Evolutionary conservation across 352 stramenopile species (phyloP).

Genomic region (Pythium monospermum): DNA sequence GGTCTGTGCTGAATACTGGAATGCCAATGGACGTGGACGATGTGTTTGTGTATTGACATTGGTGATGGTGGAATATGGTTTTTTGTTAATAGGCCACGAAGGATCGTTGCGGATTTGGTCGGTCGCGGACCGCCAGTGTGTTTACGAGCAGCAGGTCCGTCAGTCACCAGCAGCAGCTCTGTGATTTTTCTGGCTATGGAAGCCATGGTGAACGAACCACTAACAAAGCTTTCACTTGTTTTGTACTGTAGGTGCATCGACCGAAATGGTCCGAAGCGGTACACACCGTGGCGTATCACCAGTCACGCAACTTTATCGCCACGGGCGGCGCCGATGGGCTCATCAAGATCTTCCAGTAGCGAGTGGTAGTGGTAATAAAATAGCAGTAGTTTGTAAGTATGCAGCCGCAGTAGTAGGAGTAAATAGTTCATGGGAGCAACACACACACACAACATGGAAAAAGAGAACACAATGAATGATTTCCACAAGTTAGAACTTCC

Average conservation of each 20-base stretch:
- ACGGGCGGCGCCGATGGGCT: constrained; percentile 74
- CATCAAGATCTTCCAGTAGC: constrained; percentile 86
- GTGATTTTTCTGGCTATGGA: not conserved
- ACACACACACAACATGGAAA: constrained; percentile 2
- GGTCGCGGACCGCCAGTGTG: constrained; percentile 72
- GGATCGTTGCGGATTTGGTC: constrained; percentile 83
- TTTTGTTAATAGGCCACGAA: constrained; percentile 51
- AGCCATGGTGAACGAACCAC: too few relatives aligned
- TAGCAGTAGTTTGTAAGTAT: too few relatives aligned
- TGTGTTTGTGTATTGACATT: not conserved
- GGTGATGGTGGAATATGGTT: not conserved
- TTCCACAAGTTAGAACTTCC: constrained; percentile 27
- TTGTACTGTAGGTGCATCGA: constrained; percentile 48
- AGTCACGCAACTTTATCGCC: constrained; percentile 77
- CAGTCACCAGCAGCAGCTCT: not conserved
- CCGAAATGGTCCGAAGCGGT: constrained; percentile 79
- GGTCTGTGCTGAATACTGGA: not conserved
- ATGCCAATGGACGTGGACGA: not conserved
- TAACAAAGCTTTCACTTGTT: not conserved
- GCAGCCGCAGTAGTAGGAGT: too few relatives aligned
- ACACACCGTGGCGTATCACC: constrained; percentile 70
- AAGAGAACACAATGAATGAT: constrained; percentile 5
- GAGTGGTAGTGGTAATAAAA: constrained; percentile 18
- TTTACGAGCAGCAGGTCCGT: constrained; percentile 77
- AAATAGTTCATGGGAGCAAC: too few relatives aligned